Base-by-base conservation (phyloP, 1,139 yeast genomes). In the Pichia cactophila region DNA sequence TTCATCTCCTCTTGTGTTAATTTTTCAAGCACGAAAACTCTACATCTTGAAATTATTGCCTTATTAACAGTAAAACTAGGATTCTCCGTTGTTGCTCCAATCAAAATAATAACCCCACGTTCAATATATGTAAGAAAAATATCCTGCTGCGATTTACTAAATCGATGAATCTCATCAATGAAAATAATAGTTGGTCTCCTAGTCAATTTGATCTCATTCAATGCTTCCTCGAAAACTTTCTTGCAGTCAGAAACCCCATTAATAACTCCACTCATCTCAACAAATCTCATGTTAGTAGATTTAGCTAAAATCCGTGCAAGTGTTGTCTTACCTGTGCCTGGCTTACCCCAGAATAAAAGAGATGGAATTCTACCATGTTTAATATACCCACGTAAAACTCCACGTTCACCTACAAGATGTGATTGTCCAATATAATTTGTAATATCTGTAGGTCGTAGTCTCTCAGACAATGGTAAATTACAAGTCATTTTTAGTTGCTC, bases 81-180 rank as follows among this genome's bases (percentile, higher is more conserved):
- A 62, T 94, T 94, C 64, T 92, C 98, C 0, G 98, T 92, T 0
- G 98, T 94, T 9, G 98, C 97, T 0, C 98, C 98, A 48, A 92
- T 81, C 3, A 85, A 73, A 0, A 83, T 77, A 7, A 83, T 73
- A 7, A 73, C 70, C 0, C 90, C 89, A 52, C 77, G 73, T 61
- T 86, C 95, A 31, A 85, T 80, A 49, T 80, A 83, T 0, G 88
- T 88, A 11, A 86, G 69, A 50, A 94, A 78, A 31, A 86, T 69
- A 65, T 94, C 98, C 62, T 94, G 98, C 54, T 89, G 97, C 0
- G 86, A 78, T 58, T 88, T 86, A 63, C 86, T 89, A 65, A 87
- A 89, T 46, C 98, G 70, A 62, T 92, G 98, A 28, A 92, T 87
- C 64, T 94, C 98, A 69, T 92, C 99, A 50, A 90, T 73, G 61